Evolutionary conservation across 805 yeast genomes (phyloP).

Genomic region (Schwanniomyces sp.): DNA sequence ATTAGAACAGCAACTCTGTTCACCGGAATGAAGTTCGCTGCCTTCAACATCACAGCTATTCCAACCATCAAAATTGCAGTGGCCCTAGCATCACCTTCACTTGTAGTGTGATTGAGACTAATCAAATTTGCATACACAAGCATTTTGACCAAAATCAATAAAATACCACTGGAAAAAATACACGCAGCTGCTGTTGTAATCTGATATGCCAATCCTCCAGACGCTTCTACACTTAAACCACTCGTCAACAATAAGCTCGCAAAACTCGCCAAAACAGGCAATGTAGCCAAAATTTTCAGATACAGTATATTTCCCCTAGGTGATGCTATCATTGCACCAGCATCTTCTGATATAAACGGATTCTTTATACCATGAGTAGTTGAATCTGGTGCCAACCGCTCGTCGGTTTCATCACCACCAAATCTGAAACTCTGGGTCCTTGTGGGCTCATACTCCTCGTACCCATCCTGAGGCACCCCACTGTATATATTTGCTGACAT

Average conservation of each 20-base stretch:
- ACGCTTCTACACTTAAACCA: conserved; percentile 4
- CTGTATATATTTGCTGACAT: background rate
- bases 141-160: conserved; percentile 16
- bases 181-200: conserved; percentile 10
- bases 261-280: conserved; percentile 33
- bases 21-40: conserved; percentile 23
- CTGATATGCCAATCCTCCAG: background rate
- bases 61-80: conserved; percentile 14
- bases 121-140: conserved; percentile 13
- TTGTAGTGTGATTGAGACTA: background rate
- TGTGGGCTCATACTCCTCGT: background rate
- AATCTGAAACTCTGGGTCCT: background rate
- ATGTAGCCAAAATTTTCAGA: conserved; percentile 18
- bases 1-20: conserved; percentile 23
- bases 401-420: background rate
- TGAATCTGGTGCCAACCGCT: background rate
- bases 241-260: conserved; percentile 29
- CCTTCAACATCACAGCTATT: conserved; percentile 18
- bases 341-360: background rate
- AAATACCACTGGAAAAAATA: conserved; percentile 20
- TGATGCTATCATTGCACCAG: too few relatives aligned
- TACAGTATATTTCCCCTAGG: background rate
- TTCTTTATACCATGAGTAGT: background rate
- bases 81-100: background rate
- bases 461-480: background rate